Evolutionary conservation across 2,329 filamentous ascomycete genomes (phyloP), one percentile per base, ranked within the genome.

Genomic region (Blastomyces silverae): DNA sequence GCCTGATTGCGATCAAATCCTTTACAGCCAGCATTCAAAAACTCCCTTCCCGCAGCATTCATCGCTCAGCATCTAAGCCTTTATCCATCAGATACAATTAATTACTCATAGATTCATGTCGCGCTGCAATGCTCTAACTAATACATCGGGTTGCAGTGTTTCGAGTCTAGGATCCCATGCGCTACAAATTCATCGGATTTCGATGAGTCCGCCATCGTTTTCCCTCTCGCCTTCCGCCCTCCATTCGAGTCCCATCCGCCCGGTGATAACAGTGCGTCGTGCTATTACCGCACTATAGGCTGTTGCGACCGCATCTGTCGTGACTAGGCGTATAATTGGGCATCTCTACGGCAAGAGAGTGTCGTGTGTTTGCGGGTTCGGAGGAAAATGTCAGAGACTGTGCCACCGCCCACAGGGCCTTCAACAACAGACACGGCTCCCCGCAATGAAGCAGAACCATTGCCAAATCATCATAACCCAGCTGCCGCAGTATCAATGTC

Each of bases 401-500:
- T 60, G 48, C 57, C 64, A 64, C 48, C 60, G 37, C 42, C 64
- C 15, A 39, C 65, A 52, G 63, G 57, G 28, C 58, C 55, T 37
- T 61, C 64, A 5, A 55, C 66, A n/a, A 55, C 65, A 31, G 70
- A 70, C 57, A 63, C 64, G 22, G 65, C 66, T 15, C 25, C 65
- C 17, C 64, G 64, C n/a, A 65, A 68, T 6, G 55, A 69, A 31
- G 11, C 53, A 46, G 53, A 20, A 25, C 50, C 34, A 42, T 44
- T 39, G 2, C 15, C 31, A 52, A 48, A 63, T 44, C 34, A 52
- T 46, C 34, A 57, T 22, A 31, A n/a, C 7, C 48, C 34, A 53
- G 48, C 48, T 13, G 71, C 71, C 34, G 39, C 61, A 42, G 61
- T 22, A 34, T 66, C 69, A 28, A 68, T 73, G 6, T 68, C 73